Conservation (phyloP, 2,329 filamentous ascomycete species). For the Dryadomyces sulphureus region DNA sequence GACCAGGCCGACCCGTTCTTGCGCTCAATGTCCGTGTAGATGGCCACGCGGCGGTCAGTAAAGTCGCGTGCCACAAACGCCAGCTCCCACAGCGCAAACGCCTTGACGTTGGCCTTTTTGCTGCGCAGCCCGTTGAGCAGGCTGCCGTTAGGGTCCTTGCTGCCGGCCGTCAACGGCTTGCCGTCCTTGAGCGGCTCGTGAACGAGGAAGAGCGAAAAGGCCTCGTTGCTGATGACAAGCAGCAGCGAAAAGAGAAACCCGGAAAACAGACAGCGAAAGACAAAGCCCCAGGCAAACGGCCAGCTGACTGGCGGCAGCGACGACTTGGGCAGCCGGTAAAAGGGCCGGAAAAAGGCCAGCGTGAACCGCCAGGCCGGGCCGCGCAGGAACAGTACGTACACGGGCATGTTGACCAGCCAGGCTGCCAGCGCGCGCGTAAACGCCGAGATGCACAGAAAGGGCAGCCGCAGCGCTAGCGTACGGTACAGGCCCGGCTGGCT, state of each 20-base stretch:
- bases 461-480: slow-evolving; percentile 22
- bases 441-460: slow-evolving; percentile 22
- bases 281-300: slow-evolving; percentile 41
- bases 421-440: slow-evolving; percentile 25
- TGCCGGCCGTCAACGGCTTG: slow-evolving; percentile 69
- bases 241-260: slow-evolving; percentile 54
- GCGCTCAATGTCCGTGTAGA: slow-evolving; percentile 80
- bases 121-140: slow-evolving; percentile 70
- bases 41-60: slow-evolving; percentile 58
- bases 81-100: slow-evolving; percentile 86
- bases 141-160: slow-evolving; percentile 84
- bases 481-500: no score
- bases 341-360: slow-evolving; percentile 53
- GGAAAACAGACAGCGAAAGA: slow-evolving; percentile 42
- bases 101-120: slow-evolving; percentile 64
- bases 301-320: slow-evolving; percentile 44
- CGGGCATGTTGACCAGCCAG: slow-evolving; percentile 29
- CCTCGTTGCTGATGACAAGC: slow-evolving; percentile 63
- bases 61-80: slow-evolving; percentile 64
- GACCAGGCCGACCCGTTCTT: slow-evolving; percentile 68
- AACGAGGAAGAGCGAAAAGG: slow-evolving; percentile 69
- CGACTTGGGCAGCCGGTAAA: slow-evolving; percentile 63
- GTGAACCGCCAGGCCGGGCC: slow-evolving; percentile 52
- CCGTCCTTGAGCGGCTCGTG: slow-evolving; percentile 72
- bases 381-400: slow-evolving; percentile 52